Evolutionary conservation across 805 yeast species (phyloP).

Genomic region (Wickerhamomyces kurtzmanii): DNA sequence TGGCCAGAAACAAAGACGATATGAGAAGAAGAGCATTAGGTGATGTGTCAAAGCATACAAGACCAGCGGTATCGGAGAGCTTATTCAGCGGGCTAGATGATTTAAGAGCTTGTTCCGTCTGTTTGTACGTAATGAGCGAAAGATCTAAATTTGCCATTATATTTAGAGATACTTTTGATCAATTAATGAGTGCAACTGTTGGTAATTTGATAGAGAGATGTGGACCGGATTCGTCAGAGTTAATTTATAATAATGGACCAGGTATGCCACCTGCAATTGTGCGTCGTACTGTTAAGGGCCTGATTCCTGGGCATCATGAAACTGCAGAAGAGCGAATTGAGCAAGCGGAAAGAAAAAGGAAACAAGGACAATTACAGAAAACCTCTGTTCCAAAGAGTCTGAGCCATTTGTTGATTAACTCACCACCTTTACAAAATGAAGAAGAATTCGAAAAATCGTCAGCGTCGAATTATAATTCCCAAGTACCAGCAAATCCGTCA

Average conservation of each 20-base stretch:
- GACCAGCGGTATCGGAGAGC: constrained; percentile 46
- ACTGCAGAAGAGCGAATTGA: constrained; percentile 31
- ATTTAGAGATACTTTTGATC: constrained; percentile 61
- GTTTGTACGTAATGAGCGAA: constrained; percentile 58
- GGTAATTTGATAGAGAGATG: constrained; percentile 53
- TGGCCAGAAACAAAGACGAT: constrained; percentile 53
- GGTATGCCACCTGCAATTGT: constrained; percentile 56
- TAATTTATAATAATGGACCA: constrained; percentile 31
- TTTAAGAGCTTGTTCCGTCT: constrained; percentile 53
- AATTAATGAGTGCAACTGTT: constrained; percentile 52
- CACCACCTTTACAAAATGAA: constrained; percentile 23
- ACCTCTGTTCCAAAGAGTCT: constrained; percentile 45
- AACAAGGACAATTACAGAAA: constrained; percentile 40
- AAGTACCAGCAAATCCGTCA: constrained; percentile 4
- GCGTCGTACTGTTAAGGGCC: constrained; percentile 26
- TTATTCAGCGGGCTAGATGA: constrained; percentile 50
- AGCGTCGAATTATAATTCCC: neutral
- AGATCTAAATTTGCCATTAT: constrained; percentile 51
- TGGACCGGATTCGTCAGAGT: constrained; percentile 52
- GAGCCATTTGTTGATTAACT: constrained; percentile 35
- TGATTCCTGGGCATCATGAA: constrained; percentile 19
- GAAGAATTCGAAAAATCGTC: constrained; percentile 7
- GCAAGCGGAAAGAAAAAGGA: constrained; percentile 36
- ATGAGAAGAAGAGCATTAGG: constrained; percentile 43
- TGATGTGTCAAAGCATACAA: constrained; percentile 48